Evolutionary conservation across 768 basidiomycete species (phyloP).

Genomic region (Lactifluus echinatus): DNA sequence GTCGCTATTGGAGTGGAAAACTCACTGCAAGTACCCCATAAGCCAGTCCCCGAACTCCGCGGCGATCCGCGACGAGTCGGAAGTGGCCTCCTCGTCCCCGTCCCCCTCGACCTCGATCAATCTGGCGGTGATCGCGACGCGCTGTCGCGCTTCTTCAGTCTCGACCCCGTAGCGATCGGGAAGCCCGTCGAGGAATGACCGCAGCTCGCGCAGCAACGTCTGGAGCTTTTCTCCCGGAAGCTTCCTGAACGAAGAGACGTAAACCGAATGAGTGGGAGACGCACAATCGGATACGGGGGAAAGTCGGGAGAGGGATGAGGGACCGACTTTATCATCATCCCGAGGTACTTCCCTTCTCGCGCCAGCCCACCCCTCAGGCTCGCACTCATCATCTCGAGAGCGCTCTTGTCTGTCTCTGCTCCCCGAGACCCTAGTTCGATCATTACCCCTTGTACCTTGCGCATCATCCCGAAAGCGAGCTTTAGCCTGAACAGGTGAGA

Average conservation of each 20-base stretch:
- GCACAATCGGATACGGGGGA: not conserved
- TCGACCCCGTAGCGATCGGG: constrained; percentile 4
- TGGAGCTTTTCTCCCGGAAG: constrained; percentile 30
- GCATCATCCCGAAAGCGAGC: constrained; percentile 41
- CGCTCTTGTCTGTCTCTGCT: constrained; percentile 23
- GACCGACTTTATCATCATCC: constrained; percentile 41
- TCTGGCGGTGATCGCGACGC: not conserved
- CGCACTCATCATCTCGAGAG: constrained; percentile 36
- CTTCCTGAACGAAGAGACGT: constrained; percentile 34
- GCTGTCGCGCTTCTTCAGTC: not conserved
- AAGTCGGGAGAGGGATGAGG: not conserved
- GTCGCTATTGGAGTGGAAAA: constrained; percentile 1
- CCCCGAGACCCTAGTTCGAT: constrained; percentile 31
- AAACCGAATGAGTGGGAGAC: not conserved
- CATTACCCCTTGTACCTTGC: constrained; percentile 38
- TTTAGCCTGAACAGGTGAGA: constrained; percentile 30
- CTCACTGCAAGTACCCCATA: constrained; percentile 19
- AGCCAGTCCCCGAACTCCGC: constrained; percentile 42
- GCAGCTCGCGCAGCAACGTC: constrained; percentile 35
- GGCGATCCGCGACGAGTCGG: constrained; percentile 15
- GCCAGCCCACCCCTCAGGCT: constrained; percentile 37
- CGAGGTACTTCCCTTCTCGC: constrained; percentile 38
- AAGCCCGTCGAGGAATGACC: constrained; percentile 31
- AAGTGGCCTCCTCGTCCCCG: not conserved
- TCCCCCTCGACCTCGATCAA: not conserved